Base-by-base conservation (phyloP, 305 asterid species). In the Stenogyne calaminthoides region DNA sequence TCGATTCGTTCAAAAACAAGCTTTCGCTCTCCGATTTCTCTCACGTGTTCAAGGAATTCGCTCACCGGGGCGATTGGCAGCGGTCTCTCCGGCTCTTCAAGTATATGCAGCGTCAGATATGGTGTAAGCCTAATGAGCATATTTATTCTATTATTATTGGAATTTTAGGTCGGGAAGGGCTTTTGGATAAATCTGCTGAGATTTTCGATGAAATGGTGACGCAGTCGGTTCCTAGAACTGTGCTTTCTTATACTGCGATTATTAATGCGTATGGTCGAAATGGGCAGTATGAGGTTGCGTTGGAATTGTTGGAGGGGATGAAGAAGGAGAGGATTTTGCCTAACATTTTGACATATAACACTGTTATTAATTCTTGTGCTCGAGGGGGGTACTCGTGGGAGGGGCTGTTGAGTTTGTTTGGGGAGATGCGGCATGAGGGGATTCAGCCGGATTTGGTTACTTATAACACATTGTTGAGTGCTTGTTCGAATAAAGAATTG, bases 101-200 rank as follows among this genome's bases (percentile, higher is more conserved):
- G 79, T 89, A 94, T 66, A 92, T 92, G 99, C 99, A 94, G 88
- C 87, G 98, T 25, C 99, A 94, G 83, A 73, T 90, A 61, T 92
- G 98, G 99, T 94, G 98, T 75, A 92, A 92, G 82, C 98, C 98
- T 7, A 95, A 89, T 65, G 98, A 95, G 52, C 97, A 95, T 65
- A 88, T 95, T 22, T 95, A 88, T 16, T 84, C 96, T 0, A 64
- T 95, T 6, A 83, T 92, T 59, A 83, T 94, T 44, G 96, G 97
- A 1, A 88, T 94, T 65, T 86, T 94, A 2, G 96, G 99, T 57
- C 85, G 97, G 14, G 99, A 90, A 61, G 96, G 94, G 4, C 91
- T 95, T 54, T 22, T 95, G 67, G 99, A 94, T 83, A 94, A 92
- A 81, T 85, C 96, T 7, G 83, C 78, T 3, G 99, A 94, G 86